A percentile compares a stretch with the other conserved stretches of the same genome.
Conservation (phyloP, 371 early-diverging fungal genomes). For the Phascolomyces articulosus region DNA sequence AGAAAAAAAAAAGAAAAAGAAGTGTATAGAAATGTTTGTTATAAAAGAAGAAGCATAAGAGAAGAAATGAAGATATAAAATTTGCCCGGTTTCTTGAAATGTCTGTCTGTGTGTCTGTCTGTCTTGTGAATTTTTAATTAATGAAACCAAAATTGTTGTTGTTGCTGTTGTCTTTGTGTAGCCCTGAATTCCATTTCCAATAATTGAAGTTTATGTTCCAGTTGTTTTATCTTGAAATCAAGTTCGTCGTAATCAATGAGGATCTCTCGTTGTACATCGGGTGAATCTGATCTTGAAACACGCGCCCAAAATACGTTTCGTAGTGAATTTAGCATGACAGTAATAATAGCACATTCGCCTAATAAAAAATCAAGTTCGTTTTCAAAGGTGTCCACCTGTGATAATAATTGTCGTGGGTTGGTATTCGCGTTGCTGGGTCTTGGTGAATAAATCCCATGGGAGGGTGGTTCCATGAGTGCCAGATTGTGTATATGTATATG, state of each 20-base stretch:
- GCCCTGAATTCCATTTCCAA: conserved; percentile 24
- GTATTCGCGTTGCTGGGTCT: too few relatives aligned
- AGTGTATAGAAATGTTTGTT: not conserved
- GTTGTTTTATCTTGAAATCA: conserved; percentile 28
- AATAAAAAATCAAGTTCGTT: conserved; percentile 15
- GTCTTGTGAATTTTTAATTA: not conserved
- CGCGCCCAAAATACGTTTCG: conserved; percentile 6
- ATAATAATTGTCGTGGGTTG: not conserved
- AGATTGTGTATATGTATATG: too few relatives aligned
- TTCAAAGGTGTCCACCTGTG: conserved; percentile 2
- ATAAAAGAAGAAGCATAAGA: not conserved
- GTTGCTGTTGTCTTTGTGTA: not conserved
- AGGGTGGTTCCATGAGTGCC: not conserved
- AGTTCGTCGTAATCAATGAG: conserved; percentile 38
- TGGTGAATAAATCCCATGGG: conserved; percentile 3
- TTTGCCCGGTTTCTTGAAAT: too few relatives aligned
- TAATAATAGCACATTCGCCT: conserved; percentile 18
- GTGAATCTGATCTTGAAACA: not conserved
- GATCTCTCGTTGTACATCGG: conserved; percentile 33
- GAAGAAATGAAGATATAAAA: not conserved
- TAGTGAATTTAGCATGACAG: conserved; percentile 17
- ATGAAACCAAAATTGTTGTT: not conserved
- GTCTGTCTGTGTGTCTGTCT: too few relatives aligned
- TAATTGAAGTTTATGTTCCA: conserved; percentile 34
- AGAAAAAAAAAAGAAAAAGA: conserved; percentile 3